Evolutionary conservation across 2,329 filamentous ascomycete species (phyloP), one percentile per base, ranked within the genome.

Genomic region (Sarocladiaceae sp.): DNA sequence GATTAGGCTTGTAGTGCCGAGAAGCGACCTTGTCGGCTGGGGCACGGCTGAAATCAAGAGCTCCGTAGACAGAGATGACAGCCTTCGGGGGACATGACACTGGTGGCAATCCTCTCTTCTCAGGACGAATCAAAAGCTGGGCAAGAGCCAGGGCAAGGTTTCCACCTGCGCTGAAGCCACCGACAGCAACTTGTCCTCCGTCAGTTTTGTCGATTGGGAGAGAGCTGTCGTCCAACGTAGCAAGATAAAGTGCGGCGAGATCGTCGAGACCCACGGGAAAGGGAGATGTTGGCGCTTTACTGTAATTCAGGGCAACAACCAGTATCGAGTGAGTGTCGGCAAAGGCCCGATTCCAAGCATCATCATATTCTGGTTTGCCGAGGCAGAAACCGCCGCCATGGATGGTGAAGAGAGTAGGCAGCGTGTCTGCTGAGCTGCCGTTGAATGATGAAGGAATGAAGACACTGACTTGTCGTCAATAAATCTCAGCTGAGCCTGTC

Each of bases 91-190:
- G 23, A n/a, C 40, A 44, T 25, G 40, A 3, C 7, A 8, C 7
- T n/a, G 15, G 33, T 17, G 15, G 33, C 6, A 36, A 5, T 6
- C 33, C 15, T 36, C 18, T 12, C 6, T 44, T 7, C 10, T 15
- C 17, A 3, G 12, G 13, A 12, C 17, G 17, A 4, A 28, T 4
- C 5, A 44, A 7, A 4, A 11, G 4, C 13, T 44, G 40, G 12
- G 22, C 25, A 26, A 44, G 40, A n/a, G 22, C 17, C 40, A 44
- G 40, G 7, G 40, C 11, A 3, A 44, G 23, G 40, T 44, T 44
- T 11, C 40, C 40, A n/a, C 40, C 40, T 26, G 40, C 40, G 15
- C 40, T 44, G 40, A 44, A 44, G 10, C 40, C 40, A n/a, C 22
- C 11, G 23, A 28, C 17, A n/a, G 40, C 40, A n/a, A 44, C 17